Percentiles rank a stretch among this genome's conserved stretches.
phyloP scores from a whole-genome alignment of 2,329 filamentous ascomycete genomes.

The Fusarium oxysporum region DNA sequence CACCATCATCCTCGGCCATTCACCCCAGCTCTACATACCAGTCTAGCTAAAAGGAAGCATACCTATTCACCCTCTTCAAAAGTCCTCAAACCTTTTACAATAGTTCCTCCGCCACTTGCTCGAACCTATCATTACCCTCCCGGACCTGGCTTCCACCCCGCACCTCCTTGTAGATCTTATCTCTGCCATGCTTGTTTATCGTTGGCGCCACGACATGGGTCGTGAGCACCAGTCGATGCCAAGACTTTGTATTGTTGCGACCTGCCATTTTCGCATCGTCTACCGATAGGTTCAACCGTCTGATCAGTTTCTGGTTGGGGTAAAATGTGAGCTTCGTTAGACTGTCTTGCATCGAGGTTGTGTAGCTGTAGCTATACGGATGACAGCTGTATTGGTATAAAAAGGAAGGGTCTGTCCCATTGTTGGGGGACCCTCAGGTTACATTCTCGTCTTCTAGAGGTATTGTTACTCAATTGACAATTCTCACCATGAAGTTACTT shows the following conservation, averaged over 20 bases:
- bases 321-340: neutral
- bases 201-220: conserved; percentile 25
- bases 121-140: conserved; percentile 29
- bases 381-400: conserved; percentile 19
- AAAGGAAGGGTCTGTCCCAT: conserved; percentile 15
- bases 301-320: conserved; percentile 27
- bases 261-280: conserved; percentile 38
- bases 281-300: conserved; percentile 23
- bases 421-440: neutral
- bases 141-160: conserved; percentile 17
- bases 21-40: neutral
- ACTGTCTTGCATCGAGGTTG: conserved; percentile 1
- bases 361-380: conserved; percentile 7
- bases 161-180: conserved; percentile 21
- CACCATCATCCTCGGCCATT: neutral
- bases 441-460: neutral
- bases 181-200: conserved; percentile 16
- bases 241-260: conserved; percentile 33
- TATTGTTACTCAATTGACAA: neutral
- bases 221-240: conserved; percentile 30
- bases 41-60: conserved; percentile 5
- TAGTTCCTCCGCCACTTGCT: conserved; percentile 37
- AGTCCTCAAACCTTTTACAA: conserved; percentile 20
- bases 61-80: neutral
- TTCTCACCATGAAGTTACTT: conserved; percentile 40